Conservation (phyloP, 208 protist genomes). For the Trypanosoma mega region DNA sequence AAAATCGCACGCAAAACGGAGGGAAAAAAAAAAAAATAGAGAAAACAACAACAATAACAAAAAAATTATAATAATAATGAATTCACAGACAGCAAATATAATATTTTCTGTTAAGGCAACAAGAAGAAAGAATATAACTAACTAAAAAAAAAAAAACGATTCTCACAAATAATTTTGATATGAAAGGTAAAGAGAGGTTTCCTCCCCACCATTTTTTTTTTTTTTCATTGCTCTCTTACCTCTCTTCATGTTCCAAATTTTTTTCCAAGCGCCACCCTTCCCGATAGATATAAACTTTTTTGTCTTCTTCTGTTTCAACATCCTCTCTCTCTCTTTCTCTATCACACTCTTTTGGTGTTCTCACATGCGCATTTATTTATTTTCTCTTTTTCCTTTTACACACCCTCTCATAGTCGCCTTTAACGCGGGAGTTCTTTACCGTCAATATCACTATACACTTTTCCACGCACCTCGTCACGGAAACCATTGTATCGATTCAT, state of each 20-base stretch:
- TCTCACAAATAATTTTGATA: slow-evolving; percentile 8
- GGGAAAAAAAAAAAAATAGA: slow-evolving; percentile 7
- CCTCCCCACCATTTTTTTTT: background rate
- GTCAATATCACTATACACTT: slow-evolving; percentile 76
- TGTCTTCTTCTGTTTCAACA: background rate
- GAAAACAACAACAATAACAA: slow-evolving; percentile 3
- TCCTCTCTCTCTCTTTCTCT: background rate
- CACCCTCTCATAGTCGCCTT: background rate
- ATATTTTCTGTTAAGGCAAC: too few relatives aligned
- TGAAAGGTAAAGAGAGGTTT: background rate
- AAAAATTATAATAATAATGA: slow-evolving; percentile 15
- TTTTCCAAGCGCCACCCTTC: background rate
- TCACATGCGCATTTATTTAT: slow-evolving; percentile 1
- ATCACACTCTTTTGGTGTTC: background rate
- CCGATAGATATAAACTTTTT: too few relatives aligned
- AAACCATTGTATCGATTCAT: slow-evolving; percentile 90
- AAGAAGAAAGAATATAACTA: slow-evolving; percentile 4
- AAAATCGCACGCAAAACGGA: background rate
- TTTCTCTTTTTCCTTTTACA: background rate
- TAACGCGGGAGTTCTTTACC: slow-evolving; percentile 71
- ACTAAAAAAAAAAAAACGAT: background rate
- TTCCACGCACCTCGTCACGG: slow-evolving; percentile 74
- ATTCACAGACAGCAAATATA: background rate
- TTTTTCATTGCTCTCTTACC: too few relatives aligned
- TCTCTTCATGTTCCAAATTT: too few relatives aligned